Percentiles rank a stretch among this genome's conserved stretches.
Conservation (phyloP, 2,329 filamentous ascomycete species). For the Talaromyces piceae region DNA sequence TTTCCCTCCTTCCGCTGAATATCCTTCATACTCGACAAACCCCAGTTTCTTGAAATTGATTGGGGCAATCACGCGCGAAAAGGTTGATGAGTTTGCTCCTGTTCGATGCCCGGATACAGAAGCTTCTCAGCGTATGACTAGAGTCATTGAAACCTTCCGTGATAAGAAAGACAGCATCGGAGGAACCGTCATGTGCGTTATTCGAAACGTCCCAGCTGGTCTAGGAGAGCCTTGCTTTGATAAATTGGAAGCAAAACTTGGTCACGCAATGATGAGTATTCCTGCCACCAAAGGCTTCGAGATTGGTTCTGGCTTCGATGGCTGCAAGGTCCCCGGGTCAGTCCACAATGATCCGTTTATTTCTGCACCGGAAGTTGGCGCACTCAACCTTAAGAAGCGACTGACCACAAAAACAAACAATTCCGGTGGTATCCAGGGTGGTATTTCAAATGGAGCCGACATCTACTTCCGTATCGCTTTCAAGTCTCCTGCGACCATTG, state of each 20-base stretch:
- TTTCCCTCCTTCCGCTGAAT: constrained; percentile 61
- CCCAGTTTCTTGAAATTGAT: constrained; percentile 71
- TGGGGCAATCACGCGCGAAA: constrained; percentile 61
- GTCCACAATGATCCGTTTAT: constrained; percentile 87
- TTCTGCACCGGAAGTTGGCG: constrained; percentile 37
- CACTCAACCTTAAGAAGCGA: constrained; percentile 37
- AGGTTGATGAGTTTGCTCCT: constrained; percentile 76
- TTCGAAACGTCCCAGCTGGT: constrained; percentile 74
- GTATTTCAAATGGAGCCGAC: constrained; percentile 85
- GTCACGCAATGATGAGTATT: constrained; percentile 90
- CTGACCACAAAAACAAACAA: constrained; percentile 90
- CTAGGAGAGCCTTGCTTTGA: constrained; percentile 93
- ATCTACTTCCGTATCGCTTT: constrained; percentile 95
- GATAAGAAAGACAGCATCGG: constrained; percentile 83
- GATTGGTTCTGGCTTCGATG: constrained; percentile 85
- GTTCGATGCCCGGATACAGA: constrained; percentile 74
- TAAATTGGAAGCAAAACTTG: constrained; percentile 86
- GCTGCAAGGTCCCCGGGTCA: constrained; percentile 79
- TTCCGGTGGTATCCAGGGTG: constrained; percentile 89
- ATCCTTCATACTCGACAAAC: constrained; percentile 64
- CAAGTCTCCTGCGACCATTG: constrained; percentile 92
- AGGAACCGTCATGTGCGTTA: constrained; percentile 89
- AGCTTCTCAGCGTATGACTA: constrained; percentile 64
- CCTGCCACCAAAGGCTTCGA: constrained; percentile 95
- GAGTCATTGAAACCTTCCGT: constrained; percentile 67